phyloP scores from a whole-genome alignment of 2,329 filamentous ascomycete genomes.

The Xylariaceae sp. region DNA sequence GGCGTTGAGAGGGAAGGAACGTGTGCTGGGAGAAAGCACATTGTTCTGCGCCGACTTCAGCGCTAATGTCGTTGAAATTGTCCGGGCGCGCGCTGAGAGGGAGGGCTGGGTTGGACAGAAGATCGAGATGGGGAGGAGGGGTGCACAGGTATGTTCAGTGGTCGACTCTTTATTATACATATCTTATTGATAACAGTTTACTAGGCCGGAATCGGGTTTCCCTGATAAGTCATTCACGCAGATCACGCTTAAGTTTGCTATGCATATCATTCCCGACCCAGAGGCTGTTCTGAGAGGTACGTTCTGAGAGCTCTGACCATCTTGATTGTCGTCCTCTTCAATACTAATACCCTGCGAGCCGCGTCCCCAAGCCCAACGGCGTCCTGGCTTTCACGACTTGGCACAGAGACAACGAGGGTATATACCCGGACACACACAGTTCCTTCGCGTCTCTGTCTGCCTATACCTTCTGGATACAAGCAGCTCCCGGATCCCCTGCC shows the following conservation, averaged over 20 bases:
- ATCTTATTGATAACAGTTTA: conserved; percentile 1
- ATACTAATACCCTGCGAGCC: conserved; percentile 19
- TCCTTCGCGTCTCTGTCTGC: conserved; percentile 41
- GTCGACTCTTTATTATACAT: background rate
- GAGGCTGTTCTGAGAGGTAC: conserved; percentile 35
- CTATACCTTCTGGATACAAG: no score
- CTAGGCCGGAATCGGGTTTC: conserved; percentile 38
- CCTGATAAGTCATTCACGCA: conserved; percentile 39
- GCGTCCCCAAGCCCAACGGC: conserved; percentile 38
- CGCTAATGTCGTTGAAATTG: conserved; percentile 37
- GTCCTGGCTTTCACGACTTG: conserved; percentile 37
- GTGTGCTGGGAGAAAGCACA: conserved; percentile 40
- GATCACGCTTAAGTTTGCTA: conserved; percentile 43
- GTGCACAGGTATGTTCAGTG: conserved; percentile 42
- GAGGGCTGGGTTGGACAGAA: conserved; percentile 49
- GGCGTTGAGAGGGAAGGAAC: conserved; percentile 33
- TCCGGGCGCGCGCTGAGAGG: conserved; percentile 34
- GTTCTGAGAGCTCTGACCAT: background rate
- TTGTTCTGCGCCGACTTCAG: conserved; percentile 49
- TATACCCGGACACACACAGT: conserved; percentile 35
- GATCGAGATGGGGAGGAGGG: conserved; percentile 38
- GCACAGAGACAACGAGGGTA: conserved; percentile 31
- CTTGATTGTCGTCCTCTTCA: background rate
- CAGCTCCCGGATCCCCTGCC: conserved; percentile 33
- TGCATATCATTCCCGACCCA: conserved; percentile 44